Percentiles rank a stretch among this genome's conserved stretches.
phyloP scores from a whole-genome alignment of 1,284 basidiomycete species.

The Spongispora temasekensis region DNA sequence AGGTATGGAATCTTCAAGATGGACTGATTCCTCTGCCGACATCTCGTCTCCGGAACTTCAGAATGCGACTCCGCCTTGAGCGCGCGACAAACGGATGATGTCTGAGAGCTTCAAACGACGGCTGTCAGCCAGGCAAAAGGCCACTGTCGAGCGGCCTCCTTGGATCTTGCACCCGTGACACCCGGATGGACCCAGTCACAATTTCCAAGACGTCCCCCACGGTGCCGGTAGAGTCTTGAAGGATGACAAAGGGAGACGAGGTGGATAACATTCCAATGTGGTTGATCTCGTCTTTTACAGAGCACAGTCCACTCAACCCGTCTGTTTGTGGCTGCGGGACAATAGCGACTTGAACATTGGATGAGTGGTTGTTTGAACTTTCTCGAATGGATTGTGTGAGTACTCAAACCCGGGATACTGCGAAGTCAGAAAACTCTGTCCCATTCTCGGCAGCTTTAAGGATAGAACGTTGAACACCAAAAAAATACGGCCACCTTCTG shows the following conservation, averaged over 20 bases:
- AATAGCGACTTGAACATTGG: neutral
- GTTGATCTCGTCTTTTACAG: neutral
- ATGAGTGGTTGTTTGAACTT: neutral
- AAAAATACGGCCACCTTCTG: neutral
- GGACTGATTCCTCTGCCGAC: too few relatives aligned
- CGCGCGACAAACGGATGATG: neutral
- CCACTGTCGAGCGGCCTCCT: neutral
- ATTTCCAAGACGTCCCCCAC: neutral
- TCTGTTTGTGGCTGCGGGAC: neutral
- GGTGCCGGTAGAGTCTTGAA: neutral
- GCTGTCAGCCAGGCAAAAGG: neutral
- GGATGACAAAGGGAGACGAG: neutral
- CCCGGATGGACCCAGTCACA: neutral
- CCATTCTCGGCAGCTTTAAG: neutral
- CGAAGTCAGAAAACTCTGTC: neutral
- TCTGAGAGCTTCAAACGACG: neutral
- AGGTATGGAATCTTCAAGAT: too few relatives aligned
- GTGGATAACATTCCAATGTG: neutral
- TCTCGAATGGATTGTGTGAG: neutral
- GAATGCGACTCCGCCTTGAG: neutral
- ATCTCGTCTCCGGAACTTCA: too few relatives aligned
- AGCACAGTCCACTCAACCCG: neutral
- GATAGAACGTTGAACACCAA: neutral
- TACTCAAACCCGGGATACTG: neutral
- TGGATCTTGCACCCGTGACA: neutral